These are phyloP conservation scores for Nothomitra cinnamomea DNA, from an alignment of 2,329 filamentous ascomycete species.

Conservation along the genomic window DNA sequence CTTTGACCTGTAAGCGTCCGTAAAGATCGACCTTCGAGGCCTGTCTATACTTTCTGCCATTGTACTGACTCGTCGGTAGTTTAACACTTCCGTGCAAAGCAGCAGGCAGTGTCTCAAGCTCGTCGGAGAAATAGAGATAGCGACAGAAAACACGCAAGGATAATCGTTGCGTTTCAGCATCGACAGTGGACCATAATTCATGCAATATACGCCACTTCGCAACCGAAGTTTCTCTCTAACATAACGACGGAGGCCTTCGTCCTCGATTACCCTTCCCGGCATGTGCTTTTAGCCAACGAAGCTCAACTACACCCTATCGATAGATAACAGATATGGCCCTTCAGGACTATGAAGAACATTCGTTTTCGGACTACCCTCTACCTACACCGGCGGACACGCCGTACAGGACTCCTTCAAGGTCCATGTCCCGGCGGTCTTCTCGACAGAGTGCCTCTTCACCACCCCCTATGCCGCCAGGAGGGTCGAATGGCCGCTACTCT, in stretches of 20 bases:
- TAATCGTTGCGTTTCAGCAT: neutral
- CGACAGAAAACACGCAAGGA: neutral
- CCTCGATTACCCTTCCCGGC: neutral
- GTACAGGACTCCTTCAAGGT: slow-evolving; percentile 4
- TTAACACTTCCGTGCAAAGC: too few relatives aligned
- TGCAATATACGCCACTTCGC: neutral
- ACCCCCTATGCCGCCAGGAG: slow-evolving; percentile 4
- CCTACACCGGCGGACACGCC: slow-evolving; percentile 5
- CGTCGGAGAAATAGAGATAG: too few relatives aligned
- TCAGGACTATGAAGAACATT: slow-evolving; percentile 2
- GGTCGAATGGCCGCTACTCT: neutral
- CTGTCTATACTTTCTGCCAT: too few relatives aligned
- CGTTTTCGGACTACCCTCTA: slow-evolving; percentile 3
- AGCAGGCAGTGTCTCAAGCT: too few relatives aligned
- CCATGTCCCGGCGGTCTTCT: slow-evolving; percentile 4
- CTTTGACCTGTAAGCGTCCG: too few relatives aligned
- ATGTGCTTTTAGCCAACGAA: neutral
- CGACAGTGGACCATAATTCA: neutral
- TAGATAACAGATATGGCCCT: neutral
- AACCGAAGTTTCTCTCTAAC: neutral
- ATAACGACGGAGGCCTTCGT: neutral
- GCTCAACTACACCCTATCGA: neutral
- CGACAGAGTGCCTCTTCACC: slow-evolving; percentile 5
- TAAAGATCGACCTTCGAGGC: too few relatives aligned
- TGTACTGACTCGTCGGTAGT: too few relatives aligned